Conservation (phyloP, 192 early-diverging fungal species). For the Gigaspora rosea region DNA sequence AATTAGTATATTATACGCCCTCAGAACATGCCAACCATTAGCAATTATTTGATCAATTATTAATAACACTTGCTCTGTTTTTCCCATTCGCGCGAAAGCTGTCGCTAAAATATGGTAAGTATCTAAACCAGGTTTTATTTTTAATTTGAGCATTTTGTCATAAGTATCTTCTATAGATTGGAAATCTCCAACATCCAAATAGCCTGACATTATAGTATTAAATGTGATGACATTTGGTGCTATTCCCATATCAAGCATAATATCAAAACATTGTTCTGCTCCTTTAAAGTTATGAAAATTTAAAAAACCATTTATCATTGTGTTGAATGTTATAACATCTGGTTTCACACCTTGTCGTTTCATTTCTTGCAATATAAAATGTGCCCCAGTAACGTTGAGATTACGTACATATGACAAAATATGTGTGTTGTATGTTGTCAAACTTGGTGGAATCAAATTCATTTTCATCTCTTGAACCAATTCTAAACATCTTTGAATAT, state of each 20-base stretch:
- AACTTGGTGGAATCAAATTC: background rate
- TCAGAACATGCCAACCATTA: background rate
- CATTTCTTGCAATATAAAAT: conserved; percentile 20
- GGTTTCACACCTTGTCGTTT: background rate
- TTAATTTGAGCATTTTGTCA: conserved; percentile 14
- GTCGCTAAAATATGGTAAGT: conserved; percentile 22
- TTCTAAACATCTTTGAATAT: background rate
- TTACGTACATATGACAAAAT: conserved; percentile 20
- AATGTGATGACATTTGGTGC: conserved; percentile 13
- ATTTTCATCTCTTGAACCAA: conserved; percentile 16
- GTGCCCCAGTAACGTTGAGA: background rate
- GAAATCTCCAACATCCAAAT: background rate
- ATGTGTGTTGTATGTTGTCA: background rate
- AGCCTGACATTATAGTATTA: conserved; percentile 25
- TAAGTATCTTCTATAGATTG: background rate
- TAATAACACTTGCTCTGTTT: background rate
- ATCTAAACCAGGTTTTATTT: conserved; percentile 18
- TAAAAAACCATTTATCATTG: conserved; percentile 10
- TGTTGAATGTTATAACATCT: conserved; percentile 13
- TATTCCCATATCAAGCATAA: background rate
- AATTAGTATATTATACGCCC: conserved; percentile 26
- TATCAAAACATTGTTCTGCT: conserved; percentile 20
- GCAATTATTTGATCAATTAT: conserved; percentile 1
- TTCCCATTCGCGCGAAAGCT: background rate
- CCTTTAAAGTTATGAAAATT: conserved; percentile 12